Evolutionary conservation across 2,329 filamentous ascomycete genomes (phyloP), one percentile per base, ranked within the genome.

Genomic region (Fusarium phyllophilum): DNA sequence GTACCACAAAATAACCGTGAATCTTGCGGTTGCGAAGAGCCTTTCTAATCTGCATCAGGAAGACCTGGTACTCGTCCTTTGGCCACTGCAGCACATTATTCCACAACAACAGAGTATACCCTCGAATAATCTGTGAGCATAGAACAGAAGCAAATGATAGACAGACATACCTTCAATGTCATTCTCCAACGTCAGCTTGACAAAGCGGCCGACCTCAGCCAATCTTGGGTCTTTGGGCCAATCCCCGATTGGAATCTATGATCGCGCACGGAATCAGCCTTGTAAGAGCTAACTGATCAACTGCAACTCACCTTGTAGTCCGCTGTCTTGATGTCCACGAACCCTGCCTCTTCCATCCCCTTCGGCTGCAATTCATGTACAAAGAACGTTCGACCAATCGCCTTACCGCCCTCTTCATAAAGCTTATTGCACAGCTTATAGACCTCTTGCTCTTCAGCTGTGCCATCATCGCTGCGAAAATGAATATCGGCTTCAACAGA

Each of bases 101-200:
- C 66, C 66, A 68, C n/a, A 68, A 49, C 42, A 68, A 29, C 8
- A 68, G 36, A 41, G 66, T 68, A 17, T 68, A 68, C 1, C 64
- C 66, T 68, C 17, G 0, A 0, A 20, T 0, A 13, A 5, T 1
- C 7, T 11, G 44, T 72, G 17, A 54, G 44, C 4, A 18, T 9
- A 24, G 8, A 3, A 5, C 8, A 24, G 1, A 42, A 15, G 4
- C 3, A 13, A 18, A 5, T 1, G 1, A 41, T 8, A 8, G 9
- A 18, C 1, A 13, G 8, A n/a, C 46, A 38, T 55, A 56, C 73
- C 75, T 45, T 77, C 75, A 6, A 75, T 29, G 17, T 77, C 75
- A 11, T 77, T 77, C 13, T 77, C 74, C 18, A 77, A n/a, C 4
- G 52, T 73, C 26, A 36, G 66, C 51, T 38, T 55, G 13, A 70